Conservation (phyloP, 768 basidiomycete species). For the Mycena rosella region DNA sequence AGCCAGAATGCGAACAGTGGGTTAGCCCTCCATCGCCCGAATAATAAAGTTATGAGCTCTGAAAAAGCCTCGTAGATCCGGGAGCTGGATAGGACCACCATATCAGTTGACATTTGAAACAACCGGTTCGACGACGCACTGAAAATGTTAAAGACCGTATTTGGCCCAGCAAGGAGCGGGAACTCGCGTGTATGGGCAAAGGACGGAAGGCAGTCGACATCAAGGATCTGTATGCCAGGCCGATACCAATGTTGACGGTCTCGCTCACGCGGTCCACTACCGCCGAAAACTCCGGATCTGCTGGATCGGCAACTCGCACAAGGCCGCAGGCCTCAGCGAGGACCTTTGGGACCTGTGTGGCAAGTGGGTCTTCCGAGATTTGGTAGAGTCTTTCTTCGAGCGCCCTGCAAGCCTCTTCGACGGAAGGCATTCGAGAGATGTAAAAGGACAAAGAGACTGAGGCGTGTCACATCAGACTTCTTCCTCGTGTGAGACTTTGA, state of each 20-base stretch:
- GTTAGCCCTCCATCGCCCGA: background rate
- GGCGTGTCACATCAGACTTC: too few relatives aligned
- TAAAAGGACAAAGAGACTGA: too few relatives aligned
- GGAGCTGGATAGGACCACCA: background rate
- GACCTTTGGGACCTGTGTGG: background rate
- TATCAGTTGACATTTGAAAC: too few relatives aligned
- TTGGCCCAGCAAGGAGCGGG: slow-evolving; percentile 6
- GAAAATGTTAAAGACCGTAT: background rate
- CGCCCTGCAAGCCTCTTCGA: background rate
- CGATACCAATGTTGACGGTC: background rate
- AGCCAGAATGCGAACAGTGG: background rate
- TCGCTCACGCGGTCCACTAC: background rate
- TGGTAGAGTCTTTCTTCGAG: background rate
- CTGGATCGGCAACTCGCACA: background rate
- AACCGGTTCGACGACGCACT: background rate
- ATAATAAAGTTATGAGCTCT: background rate
- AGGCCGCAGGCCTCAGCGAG: slow-evolving; percentile 8
- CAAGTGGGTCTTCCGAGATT: background rate
- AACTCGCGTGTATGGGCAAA: slow-evolving; percentile 14
- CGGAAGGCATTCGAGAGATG: too few relatives aligned
- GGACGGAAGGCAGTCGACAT: slow-evolving; percentile 11
- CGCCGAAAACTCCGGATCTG: background rate
- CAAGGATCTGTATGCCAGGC: slow-evolving; percentile 5
- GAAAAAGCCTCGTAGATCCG: background rate
- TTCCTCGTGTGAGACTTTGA: too few relatives aligned